Base-by-base conservation (phyloP, 2,329 filamentous ascomycete genomes). In the Claviceps purpurea region DNA sequence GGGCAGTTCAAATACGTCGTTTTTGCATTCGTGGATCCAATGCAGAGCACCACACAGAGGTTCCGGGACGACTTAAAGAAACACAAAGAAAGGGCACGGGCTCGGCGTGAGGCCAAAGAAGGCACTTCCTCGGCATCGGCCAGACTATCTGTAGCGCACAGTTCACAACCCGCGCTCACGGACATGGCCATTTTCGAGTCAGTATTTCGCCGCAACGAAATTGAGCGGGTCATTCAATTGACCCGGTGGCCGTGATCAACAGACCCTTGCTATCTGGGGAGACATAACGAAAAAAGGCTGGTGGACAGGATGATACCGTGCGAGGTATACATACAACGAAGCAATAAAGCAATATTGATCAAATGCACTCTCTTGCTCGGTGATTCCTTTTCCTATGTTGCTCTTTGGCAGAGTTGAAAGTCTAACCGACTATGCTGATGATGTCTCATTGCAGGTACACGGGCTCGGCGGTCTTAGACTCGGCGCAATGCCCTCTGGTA, bases 1-100 rank as follows among this genome's bases (percentile, higher is more conserved):
- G 80, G 81, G 18, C 77, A 79, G 53, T 81, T 85, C 59, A 65
- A 71, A 50, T 76, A 78, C 56, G 76, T 84, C 37, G 73, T 80
- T 5, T 85, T 85, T 61, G 77, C 80, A 13, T 84, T 85, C 56
- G 80, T 84, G 56, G 77, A 82, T 53, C 65, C 70, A 4, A 61
- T 63, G 47, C 74, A 78, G 61, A 78, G 73, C 65, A 80, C 77
- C 0, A 65, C 69, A n/a, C 69, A 70, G 50, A 60, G 76, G 55
- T 76, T 81, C 53, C 64, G 73, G 24, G 75, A 81, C 44, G 76
- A 26, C 8, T 26, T 7, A 26, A 26, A 64, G 55, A 61, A 58
- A 46, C 59, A 58, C 57, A 24, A 47, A 11, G 22, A 22, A 22
- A 24, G 1, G 22, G 18, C 18, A 24, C 22, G 22, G 22, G 22